phyloP scores from a whole-genome alignment of 805 yeast species.

The Isabelozyma pseudorhagii region DNA sequence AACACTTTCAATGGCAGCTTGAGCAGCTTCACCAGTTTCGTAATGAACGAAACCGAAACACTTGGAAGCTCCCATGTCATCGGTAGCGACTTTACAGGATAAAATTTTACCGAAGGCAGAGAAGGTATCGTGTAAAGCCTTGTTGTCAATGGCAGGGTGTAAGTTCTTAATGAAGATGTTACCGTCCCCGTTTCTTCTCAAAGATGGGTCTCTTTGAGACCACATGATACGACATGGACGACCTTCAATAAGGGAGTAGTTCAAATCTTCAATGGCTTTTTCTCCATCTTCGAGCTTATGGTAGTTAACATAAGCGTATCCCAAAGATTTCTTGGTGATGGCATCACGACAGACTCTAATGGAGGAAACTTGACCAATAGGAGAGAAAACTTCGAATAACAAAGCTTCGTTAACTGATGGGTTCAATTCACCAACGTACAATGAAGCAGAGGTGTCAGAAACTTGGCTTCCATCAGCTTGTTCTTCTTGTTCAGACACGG shows the following conservation, averaged over 20 bases:
- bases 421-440: constrained; percentile 97
- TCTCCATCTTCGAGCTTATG: constrained; percentile 86
- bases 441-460: constrained; percentile 70
- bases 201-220: constrained; percentile 98
- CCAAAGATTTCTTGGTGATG: constrained; percentile 91
- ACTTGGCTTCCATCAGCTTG: constrained; percentile 32
- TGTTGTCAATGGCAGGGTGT: constrained; percentile 97
- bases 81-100: constrained; percentile 96
- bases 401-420: constrained; percentile 90
- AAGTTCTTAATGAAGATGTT: constrained; percentile 97
- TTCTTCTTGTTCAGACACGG: constrained; percentile 24
- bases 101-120: constrained; percentile 93
- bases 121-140: constrained; percentile 97
- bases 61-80: constrained; percentile 85
- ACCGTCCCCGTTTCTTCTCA: constrained; percentile 93
- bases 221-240: constrained; percentile 99
- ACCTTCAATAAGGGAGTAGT: constrained; percentile 91
- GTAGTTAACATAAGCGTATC: constrained; percentile 98
- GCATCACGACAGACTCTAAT: constrained; percentile 99
- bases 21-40: constrained; percentile 89
- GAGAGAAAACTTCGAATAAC: constrained; percentile 91
- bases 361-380: constrained; percentile 91
- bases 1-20: constrained; percentile 92
- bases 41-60: constrained; percentile 98
- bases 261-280: constrained; percentile 90